Percentiles rank a stretch among this genome's conserved stretches.
Evolutionary conservation across 2,329 filamentous ascomycete species (phyloP).

Genomic region (Proliferodiscus dingleyae): DNA sequence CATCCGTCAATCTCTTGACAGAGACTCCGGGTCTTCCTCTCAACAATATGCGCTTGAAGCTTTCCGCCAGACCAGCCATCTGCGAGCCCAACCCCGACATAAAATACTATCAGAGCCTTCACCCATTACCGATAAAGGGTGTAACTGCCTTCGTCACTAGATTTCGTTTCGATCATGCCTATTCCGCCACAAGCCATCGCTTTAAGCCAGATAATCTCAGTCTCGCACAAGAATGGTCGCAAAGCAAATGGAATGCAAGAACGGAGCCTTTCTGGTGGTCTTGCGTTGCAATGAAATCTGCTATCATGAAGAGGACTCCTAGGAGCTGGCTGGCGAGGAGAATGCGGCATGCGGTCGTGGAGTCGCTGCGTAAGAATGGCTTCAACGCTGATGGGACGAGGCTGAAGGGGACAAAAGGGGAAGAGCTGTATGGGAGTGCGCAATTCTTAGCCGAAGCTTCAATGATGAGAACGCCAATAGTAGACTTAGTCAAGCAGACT

Average conservation of each 20-base stretch:
- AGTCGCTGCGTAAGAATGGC: conserved; percentile 41
- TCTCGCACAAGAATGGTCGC: conserved; percentile 21
- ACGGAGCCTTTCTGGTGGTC: conserved; percentile 44
- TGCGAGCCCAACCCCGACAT: background rate
- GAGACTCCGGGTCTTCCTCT: no score
- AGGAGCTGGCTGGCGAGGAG: conserved; percentile 41
- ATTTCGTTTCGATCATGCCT: background rate
- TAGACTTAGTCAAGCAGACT: conserved; percentile 25
- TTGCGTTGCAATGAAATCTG: conserved; percentile 31
- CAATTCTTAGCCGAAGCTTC: conserved; percentile 28
- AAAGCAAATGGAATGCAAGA: conserved; percentile 34
- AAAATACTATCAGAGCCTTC: background rate
- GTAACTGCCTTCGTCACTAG: background rate
- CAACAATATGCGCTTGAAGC: no score
- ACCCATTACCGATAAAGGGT: background rate
- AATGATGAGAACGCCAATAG: conserved; percentile 21
- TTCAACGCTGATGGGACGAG: conserved; percentile 33
- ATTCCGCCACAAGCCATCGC: background rate
- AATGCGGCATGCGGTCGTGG: conserved; percentile 39
- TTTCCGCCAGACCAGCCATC: no score
- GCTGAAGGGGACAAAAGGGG: conserved; percentile 15
- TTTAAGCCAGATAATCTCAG: background rate
- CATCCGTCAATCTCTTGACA: no score
- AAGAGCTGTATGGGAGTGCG: conserved; percentile 34
- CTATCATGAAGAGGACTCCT: conserved; percentile 38